A percentile compares a stretch with the other conserved stretches of the same genome.
These are phyloP conservation scores for Starmerella khaoyaiensis DNA, from an alignment of 805 yeast genomes.

Conservation along the genomic window DNA sequence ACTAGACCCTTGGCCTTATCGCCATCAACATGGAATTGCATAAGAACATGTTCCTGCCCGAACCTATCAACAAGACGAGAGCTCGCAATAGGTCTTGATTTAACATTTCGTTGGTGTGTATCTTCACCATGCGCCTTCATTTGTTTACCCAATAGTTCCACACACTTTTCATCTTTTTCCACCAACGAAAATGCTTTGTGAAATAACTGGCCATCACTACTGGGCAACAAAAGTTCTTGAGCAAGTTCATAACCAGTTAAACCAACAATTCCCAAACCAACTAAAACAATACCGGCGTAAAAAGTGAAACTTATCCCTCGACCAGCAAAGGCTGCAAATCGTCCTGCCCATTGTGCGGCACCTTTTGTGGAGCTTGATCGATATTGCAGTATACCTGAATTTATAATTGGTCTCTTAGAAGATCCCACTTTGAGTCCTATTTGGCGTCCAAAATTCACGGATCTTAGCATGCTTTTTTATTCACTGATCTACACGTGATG, in stretches of 20 bases:
- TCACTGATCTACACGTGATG: slow-evolving; percentile 4
- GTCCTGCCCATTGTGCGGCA: slow-evolving; percentile 12
- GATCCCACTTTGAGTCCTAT: too few relatives aligned
- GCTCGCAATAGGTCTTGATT: slow-evolving; percentile 70
- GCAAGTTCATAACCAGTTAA: slow-evolving; percentile 59
- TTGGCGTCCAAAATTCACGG: too few relatives aligned
- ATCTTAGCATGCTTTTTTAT: too few relatives aligned
- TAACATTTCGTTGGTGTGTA: slow-evolving; percentile 57
- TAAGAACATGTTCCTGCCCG: slow-evolving; percentile 66
- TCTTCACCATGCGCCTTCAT: slow-evolving; percentile 75
- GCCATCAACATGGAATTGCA: slow-evolving; percentile 81
- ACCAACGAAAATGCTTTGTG: slow-evolving; percentile 70
- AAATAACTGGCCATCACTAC: slow-evolving; percentile 83
- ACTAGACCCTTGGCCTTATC: slow-evolving; percentile 52
- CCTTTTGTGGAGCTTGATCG: slow-evolving; percentile 3
- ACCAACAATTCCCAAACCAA: slow-evolving; percentile 31
- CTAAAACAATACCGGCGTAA: slow-evolving; percentile 26
- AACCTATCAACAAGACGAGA: slow-evolving; percentile 50
- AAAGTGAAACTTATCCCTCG: slow-evolving; percentile 26
- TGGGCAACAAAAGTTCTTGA: slow-evolving; percentile 73
- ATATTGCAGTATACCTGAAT: too few relatives aligned
- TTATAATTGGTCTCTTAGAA: too few relatives aligned
- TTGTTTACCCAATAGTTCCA: slow-evolving; percentile 45
- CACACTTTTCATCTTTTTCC: slow-evolving; percentile 52
- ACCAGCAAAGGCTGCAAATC: slow-evolving; percentile 9